Evolutionary conservation across 208 protist genomes (phyloP).

Genomic region (Trypanosoma grayi): DNA sequence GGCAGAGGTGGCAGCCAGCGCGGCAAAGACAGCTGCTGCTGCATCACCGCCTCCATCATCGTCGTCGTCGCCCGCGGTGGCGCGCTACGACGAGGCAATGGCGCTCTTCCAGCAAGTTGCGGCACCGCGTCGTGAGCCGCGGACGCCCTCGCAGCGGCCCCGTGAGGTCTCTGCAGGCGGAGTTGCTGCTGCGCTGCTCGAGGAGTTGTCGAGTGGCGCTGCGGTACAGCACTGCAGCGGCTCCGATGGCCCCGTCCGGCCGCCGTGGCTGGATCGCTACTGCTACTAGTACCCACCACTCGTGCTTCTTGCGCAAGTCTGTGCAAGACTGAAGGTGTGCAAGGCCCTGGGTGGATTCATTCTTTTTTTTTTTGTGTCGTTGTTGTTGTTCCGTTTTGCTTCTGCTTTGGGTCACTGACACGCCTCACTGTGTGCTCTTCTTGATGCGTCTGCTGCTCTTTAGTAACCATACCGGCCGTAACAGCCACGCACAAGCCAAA

Average conservation of each 20-base stretch:
- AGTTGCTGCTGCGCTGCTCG: not conserved
- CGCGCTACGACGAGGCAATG: slow-evolving; percentile 3
- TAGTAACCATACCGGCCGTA: too few relatives aligned
- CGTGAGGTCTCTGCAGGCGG: not conserved
- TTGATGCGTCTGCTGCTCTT: too few relatives aligned
- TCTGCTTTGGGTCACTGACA: not conserved
- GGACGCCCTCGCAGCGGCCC: not conserved
- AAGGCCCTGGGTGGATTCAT: too few relatives aligned
- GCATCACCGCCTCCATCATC: not conserved
- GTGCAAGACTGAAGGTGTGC: too few relatives aligned
- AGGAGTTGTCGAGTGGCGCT: not conserved
- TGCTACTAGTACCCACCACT: slow-evolving; percentile 6
- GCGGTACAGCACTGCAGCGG: not conserved
- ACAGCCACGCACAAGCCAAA: too few relatives aligned
- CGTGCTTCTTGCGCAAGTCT: too few relatives aligned
- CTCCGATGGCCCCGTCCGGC: not conserved
- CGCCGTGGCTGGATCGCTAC: slow-evolving; percentile 10
- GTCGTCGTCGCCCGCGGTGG: not conserved
- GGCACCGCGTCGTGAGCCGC: not conserved
- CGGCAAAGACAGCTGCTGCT: not conserved
- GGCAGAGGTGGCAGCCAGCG: not conserved
- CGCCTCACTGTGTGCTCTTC: too few relatives aligned
- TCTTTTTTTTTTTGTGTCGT: not conserved
- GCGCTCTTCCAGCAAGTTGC: slow-evolving; percentile 9
- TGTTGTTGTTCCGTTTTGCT: not conserved